Conservation (phyloP, 2,329 filamentous ascomycete genomes). For the Fusarium veterinarium region DNA sequence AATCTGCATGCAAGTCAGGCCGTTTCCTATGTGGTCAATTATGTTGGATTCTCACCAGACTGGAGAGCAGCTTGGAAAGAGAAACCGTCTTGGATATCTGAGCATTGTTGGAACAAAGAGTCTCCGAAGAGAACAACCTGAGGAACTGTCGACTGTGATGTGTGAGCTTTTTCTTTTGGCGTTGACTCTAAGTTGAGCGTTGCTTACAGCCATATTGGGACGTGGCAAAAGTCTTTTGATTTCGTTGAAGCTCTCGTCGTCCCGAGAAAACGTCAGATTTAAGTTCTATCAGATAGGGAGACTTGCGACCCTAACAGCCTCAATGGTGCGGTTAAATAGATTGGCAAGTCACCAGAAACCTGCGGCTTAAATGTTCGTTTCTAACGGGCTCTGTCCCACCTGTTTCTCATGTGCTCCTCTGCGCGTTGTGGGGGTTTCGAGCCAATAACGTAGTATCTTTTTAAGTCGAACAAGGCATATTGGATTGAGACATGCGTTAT, state of each 20-base stretch:
- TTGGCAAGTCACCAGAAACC: conserved; percentile 1
- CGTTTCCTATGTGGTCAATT: background rate
- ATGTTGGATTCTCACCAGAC: conserved; percentile 63
- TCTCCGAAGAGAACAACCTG: conserved; percentile 90
- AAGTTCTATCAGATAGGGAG: background rate
- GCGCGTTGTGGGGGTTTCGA: conserved; percentile 36
- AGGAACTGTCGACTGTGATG: conserved; percentile 65
- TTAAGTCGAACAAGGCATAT: background rate
- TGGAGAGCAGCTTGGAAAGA: conserved; percentile 80
- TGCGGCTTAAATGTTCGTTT: conserved; percentile 21
- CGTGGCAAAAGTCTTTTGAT: background rate
- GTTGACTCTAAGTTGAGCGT: background rate
- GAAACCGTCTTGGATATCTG: conserved; percentile 73
- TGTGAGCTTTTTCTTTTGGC: background rate
- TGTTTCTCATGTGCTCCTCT: conserved; percentile 18
- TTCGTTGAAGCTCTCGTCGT: background rate
- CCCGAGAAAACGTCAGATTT: conserved; percentile 4
- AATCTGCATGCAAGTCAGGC: conserved; percentile 62
- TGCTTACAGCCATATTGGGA: conserved; percentile 39
- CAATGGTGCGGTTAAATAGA: conserved; percentile 23
- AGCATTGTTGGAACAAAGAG: conserved; percentile 81
- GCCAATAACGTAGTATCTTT: conserved; percentile 34
- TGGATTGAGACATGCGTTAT: conserved; percentile 6
- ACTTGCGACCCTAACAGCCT: background rate
- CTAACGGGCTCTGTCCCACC: conserved; percentile 30